Percentiles rank a stretch among this genome's conserved stretches.
Evolutionary conservation across 306 rosid genomes (phyloP).

Genomic region (Cajanus cajan): DNA sequence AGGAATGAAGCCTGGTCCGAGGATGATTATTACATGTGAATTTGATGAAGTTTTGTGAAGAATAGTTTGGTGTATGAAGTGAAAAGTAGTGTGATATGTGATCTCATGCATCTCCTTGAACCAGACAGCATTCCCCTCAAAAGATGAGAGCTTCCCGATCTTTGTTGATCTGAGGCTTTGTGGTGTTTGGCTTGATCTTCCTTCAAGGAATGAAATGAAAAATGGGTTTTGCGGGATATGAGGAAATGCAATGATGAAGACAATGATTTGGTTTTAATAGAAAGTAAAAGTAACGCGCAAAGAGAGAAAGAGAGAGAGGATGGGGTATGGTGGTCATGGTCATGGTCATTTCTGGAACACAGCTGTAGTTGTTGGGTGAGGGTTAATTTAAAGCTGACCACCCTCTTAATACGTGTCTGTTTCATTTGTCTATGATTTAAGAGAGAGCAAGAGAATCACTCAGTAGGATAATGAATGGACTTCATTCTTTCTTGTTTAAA

Average conservation of each 20-base stretch:
- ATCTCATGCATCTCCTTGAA: slow-evolving; percentile 42
- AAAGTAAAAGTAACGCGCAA: slow-evolving; percentile 31
- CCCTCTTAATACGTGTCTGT: background rate
- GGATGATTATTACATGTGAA: background rate
- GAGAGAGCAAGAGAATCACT: background rate
- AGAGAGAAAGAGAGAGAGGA: slow-evolving; percentile 14
- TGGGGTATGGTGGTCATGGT: slow-evolving; percentile 22
- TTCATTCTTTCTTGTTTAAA: background rate
- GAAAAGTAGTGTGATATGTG: background rate
- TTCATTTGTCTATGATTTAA: background rate
- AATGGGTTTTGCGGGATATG: slow-evolving; percentile 21
- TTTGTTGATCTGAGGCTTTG: background rate
- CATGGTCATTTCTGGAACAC: slow-evolving; percentile 29
- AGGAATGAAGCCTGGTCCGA: slow-evolving; percentile 97
- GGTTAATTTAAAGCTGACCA: slow-evolving; percentile 22
- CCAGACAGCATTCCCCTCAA: slow-evolving; percentile 74
- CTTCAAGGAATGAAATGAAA: slow-evolving; percentile 5
- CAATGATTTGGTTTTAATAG: slow-evolving; percentile 43
- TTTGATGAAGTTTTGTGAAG: no score
- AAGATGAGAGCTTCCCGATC: slow-evolving; percentile 44
- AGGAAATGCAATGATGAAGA: slow-evolving; percentile 41
- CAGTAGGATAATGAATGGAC: background rate
- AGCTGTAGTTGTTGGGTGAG: slow-evolving; percentile 31
- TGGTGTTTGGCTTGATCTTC: background rate
- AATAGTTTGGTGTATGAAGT: background rate